Percentiles rank a stretch among this genome's conserved stretches.
These are phyloP conservation scores for Prunus persica DNA, from an alignment of 306 rosid genomes.

Conservation along the genomic window Prunus_persica_NCBIv2 NC_034011.1:22957001-22957500, in stretches of 20 bases:
- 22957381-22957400: conserved; percentile 1
- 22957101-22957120: neutral
- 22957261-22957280: too few species aligned
- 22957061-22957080: conserved; percentile 33
- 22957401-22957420: neutral
- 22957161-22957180: neutral
- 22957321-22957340: neutral
- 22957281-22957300: neutral
- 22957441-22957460: neutral
- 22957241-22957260: neutral
- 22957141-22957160: neutral
- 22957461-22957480: neutral
- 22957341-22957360: neutral
- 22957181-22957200: neutral
- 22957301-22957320: neutral
- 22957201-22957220: neutral
- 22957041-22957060: conserved; percentile 27
- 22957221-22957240: neutral
- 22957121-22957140: neutral
- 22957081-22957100: conserved; percentile 18
- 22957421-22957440: neutral
- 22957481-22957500: neutral
- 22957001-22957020: neutral
- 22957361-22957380: neutral
- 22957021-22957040: conserved; percentile 10